phyloP scores from a whole-genome alignment of 768 basidiomycete species.

The Russula sp. region DNA sequence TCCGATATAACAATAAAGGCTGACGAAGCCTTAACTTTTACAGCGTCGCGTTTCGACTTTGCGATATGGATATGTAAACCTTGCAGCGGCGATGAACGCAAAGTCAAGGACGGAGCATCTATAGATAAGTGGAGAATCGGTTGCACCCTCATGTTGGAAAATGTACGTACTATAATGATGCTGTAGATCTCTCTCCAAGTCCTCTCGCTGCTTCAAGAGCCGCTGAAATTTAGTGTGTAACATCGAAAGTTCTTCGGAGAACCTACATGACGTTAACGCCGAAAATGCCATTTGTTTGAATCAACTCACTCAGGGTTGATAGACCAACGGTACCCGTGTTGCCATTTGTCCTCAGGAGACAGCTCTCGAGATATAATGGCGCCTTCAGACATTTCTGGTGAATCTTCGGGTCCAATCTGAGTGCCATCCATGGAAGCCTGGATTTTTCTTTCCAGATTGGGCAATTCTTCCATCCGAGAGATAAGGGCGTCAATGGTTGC shows the following conservation, averaged over 20 bases:
- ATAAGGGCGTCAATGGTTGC: constrained; percentile 47
- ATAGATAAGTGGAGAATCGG: constrained; percentile 1
- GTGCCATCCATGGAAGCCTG: constrained; percentile 34
- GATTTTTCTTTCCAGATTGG: constrained; percentile 52
- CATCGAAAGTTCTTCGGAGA: constrained; percentile 45
- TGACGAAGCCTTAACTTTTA: constrained; percentile 40
- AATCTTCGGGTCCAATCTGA: not conserved
- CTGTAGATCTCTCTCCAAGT: constrained; percentile 52
- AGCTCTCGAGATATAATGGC: constrained; percentile 18
- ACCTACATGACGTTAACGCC: constrained; percentile 36
- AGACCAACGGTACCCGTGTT: constrained; percentile 41
- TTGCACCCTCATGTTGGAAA: not conserved
- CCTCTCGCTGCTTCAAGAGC: constrained; percentile 41
- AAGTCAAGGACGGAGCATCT: constrained; percentile 70
- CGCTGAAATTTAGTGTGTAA: constrained; percentile 46
- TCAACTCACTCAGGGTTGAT: constrained; percentile 59
- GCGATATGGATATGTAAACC: constrained; percentile 74
- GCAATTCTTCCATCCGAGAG: constrained; percentile 45
- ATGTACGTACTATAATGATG: constrained; percentile 43
- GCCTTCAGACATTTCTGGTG: constrained; percentile 24
- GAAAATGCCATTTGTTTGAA: not conserved
- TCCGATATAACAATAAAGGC: constrained; percentile 56
- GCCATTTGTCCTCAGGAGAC: constrained; percentile 27
- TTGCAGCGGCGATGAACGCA: constrained; percentile 59
- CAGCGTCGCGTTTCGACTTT: constrained; percentile 56